Percentiles rank a stretch among this genome's conserved stretches.
Evolutionary conservation across 768 basidiomycete genomes (phyloP).

Genomic region (Tulasnella sp.): DNA sequence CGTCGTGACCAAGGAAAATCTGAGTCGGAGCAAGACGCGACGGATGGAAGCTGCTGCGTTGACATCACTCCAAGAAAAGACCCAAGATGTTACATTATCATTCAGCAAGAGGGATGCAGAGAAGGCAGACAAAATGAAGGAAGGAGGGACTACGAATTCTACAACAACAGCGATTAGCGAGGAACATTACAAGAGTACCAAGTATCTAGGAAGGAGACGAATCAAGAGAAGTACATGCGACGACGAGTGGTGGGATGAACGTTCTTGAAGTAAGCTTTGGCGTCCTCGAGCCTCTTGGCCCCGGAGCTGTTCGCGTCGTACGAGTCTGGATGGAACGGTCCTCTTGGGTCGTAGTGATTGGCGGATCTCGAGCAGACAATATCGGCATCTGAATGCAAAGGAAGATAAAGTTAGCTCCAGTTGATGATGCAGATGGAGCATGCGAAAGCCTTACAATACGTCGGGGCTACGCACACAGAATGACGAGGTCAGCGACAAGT

Average conservation of each 20-base stretch:
- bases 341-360: conserved; percentile 14
- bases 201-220: not conserved
- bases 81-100: too few relatives aligned
- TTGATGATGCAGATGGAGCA: not conserved
- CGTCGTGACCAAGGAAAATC: too few relatives aligned
- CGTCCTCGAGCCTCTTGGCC: not conserved
- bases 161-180: not conserved
- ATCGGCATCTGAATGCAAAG: conserved; percentile 13
- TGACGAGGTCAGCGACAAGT: not conserved
- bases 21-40: too few relatives aligned
- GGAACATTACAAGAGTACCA: not conserved
- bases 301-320: conserved; percentile 3
- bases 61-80: too few relatives aligned
- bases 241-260: not conserved
- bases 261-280: conserved; percentile 6
- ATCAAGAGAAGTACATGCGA: conserved; percentile 7
- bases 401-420: not conserved
- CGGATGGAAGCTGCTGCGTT: too few relatives aligned
- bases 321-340: conserved; percentile 6
- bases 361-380: conserved; percentile 15
- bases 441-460: not conserved
- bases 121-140: not conserved
- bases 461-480: conserved; percentile 34
- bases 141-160: too few relatives aligned
- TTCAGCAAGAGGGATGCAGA: too few relatives aligned